Base-by-base conservation (phyloP, 768 basidiomycete genomes). In the Phanerochaete sordida region DNA sequence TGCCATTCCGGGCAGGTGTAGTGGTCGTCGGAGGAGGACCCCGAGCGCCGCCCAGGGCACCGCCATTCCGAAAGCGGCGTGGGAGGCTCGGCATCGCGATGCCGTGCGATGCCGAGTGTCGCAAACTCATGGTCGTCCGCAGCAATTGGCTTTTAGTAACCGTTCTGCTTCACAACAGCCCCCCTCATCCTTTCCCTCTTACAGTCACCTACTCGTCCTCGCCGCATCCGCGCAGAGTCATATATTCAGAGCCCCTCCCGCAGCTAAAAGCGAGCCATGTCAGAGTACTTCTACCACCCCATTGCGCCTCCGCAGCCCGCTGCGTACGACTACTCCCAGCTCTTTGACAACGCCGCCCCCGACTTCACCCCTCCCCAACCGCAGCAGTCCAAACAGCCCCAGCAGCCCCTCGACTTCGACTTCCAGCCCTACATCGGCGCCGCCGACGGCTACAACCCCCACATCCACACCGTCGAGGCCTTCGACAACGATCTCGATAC, bases 401-500 rank as follows among this genome's bases (percentile, higher is more conserved):
- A 47, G 30, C n/a, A 26, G 39, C 56, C 35, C 58, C 52, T 59
- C 58, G 58, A 62, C 58, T 70, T 67, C 61, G 64, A 65, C 64
- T 64, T 64, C 60, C 63, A 65, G 48, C 51, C 67, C 59, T 61
- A 60, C 58, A 53, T 60, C 56, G 62, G 60, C 48, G 60, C 63
- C 56, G 58, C 64, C 57, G 62, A 65, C 49, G 12, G 58, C 61
- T 64, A 52, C 56, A 64, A 64, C 52, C 45, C 62, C 46, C 55
- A 65, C 47, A 58, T 64, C 50, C 60, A 58, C 49, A 56, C 60
- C 56, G 59, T 68, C 61, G 69, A 70, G 66, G 59, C 85, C 64
- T 93, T 93, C 76, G 91, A 93, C 71, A 82, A 82, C 54, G 91
- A 93, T 75, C 82, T 93, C 68, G 91, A 91, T 74, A 78, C 77